Base-by-base conservation (phyloP, 2,329 filamentous ascomycete genomes). In the Aspergillus arachidicola region DNA sequence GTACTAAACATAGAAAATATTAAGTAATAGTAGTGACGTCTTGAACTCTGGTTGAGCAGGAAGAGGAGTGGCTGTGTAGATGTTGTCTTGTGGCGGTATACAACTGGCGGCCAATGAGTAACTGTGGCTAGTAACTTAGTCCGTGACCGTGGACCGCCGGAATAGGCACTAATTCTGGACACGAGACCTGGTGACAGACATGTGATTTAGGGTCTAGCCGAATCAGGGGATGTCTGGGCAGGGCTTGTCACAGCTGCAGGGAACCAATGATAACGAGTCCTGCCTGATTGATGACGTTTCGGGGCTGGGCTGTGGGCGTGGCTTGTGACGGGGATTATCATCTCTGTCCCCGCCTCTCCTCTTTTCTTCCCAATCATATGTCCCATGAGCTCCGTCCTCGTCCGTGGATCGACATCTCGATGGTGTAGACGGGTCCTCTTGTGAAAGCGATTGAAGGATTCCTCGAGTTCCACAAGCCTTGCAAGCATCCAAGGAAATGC, bases 331-430 rank as follows among this genome's bases (percentile, higher is more conserved):
- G 9, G n/a, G 30, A 32, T 46, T n/a, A 36, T 53, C 14, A 41
- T 6, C 41, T 34, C 30, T 38, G 51, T 55, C 51, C 30, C 51
- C 51, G 51, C 51, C 34, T 38, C 45, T 56, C 16, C 53, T 56
- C 48, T 57, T 46, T 48, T 53, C 43, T 57, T 50, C 34, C 60
- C 60, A 60, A 62, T 58, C 63, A 60, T 10, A 50, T 41, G 43
- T 28, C 26, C 19, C 16, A 10, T 23, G 16, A 43, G 21, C 9
- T 23, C 51, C 14, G 61, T 66, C 66, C 46, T 64, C 62, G 63
- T 68, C 58, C 61, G 60, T 67, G 67, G 68, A 64, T 66, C 66
- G 58, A 59, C 58, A 41, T 57, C 41, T 23, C 36, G 54, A 59
- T 64, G 54, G 48, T 55, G 54, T 60, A 54, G 62, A 48, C 36